phyloP scores from a whole-genome alignment of 2,329 filamentous ascomycete genomes.

The Geosmithia putterillii region DNA sequence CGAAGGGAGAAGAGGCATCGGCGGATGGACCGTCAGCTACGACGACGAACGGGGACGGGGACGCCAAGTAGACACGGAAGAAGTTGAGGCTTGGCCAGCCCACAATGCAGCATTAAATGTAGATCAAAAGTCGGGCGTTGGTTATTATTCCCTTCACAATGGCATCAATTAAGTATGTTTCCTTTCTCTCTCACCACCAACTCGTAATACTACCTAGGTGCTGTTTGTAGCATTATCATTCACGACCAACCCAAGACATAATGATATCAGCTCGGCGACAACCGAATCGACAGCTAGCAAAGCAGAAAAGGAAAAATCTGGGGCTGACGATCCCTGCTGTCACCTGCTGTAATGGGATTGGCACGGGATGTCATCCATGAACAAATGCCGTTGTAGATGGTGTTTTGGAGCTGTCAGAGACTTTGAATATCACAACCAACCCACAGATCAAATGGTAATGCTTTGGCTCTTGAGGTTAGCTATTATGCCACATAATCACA shows the following conservation, averaged over 20 bases:
- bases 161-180: not conserved
- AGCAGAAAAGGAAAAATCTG: not conserved
- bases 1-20: slow-evolving; percentile 4
- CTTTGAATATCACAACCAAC: not conserved
- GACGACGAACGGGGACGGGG: not conserved
- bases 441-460: too few relatives aligned
- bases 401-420: not conserved
- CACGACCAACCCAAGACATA: too few relatives aligned
- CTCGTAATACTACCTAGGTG: too few relatives aligned
- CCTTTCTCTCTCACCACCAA: too few relatives aligned
- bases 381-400: not conserved
- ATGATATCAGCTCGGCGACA: too few relatives aligned
- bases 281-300: not conserved
- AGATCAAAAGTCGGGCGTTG: not conserved
- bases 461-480: too few relatives aligned
- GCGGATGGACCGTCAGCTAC: not conserved
- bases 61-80: not conserved
- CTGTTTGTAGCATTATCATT: too few relatives aligned
- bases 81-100: too few relatives aligned
- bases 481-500: too few relatives aligned
- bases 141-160: not conserved
- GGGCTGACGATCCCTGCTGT: not conserved
- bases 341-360: not conserved
- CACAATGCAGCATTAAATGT: too few relatives aligned
- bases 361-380: not conserved